These are phyloP conservation scores for Boletellus ananiceps DNA, from an alignment of 768 basidiomycete genomes.

Conservation along the genomic window DNA sequence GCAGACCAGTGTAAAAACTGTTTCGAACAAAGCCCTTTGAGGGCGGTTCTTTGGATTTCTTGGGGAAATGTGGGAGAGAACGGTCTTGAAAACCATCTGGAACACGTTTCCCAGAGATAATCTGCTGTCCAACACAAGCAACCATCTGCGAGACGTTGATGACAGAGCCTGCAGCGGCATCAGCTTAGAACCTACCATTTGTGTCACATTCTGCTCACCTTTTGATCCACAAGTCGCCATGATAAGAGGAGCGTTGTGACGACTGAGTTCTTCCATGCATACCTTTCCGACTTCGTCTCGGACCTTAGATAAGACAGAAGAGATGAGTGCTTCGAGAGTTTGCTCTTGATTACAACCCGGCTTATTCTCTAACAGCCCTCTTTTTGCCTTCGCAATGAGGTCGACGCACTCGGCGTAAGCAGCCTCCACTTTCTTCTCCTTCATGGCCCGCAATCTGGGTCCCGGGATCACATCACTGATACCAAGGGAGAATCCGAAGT, in stretches of 20 bases:
- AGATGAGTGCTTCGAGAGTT: slow-evolving; percentile 95
- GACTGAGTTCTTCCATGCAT: slow-evolving; percentile 96
- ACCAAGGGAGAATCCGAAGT: slow-evolving; percentile 95
- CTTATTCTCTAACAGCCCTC: slow-evolving; percentile 90
- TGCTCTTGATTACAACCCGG: slow-evolving; percentile 98
- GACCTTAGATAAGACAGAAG: slow-evolving; percentile 88
- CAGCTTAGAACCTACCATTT: background rate
- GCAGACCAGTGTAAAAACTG: slow-evolving; percentile 90
- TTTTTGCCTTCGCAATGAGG: slow-evolving; percentile 85
- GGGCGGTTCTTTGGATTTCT: slow-evolving; percentile 93
- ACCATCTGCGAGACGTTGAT: slow-evolving; percentile 99
- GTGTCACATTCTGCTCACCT: slow-evolving; percentile 45
- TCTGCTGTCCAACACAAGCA: slow-evolving; percentile 98
- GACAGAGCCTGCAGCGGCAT: slow-evolving; percentile 68
- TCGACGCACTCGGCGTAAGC: slow-evolving; percentile 87
- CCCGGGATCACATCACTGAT: slow-evolving; percentile 99
- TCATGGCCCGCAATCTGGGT: slow-evolving; percentile 69
- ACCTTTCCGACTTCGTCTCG: slow-evolving; percentile 95
- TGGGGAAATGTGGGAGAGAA: slow-evolving; percentile 97
- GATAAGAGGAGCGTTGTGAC: slow-evolving; percentile 94
- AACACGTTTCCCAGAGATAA: slow-evolving; percentile 96
- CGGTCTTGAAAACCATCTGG: slow-evolving; percentile 99
- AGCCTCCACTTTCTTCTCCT: slow-evolving; percentile 79
- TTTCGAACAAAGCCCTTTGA: slow-evolving; percentile 98
- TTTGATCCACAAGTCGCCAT: slow-evolving; percentile 99